Evolutionary conservation across 768 basidiomycete genomes (phyloP).

Genomic region (Tephrocybe sp.): DNA sequence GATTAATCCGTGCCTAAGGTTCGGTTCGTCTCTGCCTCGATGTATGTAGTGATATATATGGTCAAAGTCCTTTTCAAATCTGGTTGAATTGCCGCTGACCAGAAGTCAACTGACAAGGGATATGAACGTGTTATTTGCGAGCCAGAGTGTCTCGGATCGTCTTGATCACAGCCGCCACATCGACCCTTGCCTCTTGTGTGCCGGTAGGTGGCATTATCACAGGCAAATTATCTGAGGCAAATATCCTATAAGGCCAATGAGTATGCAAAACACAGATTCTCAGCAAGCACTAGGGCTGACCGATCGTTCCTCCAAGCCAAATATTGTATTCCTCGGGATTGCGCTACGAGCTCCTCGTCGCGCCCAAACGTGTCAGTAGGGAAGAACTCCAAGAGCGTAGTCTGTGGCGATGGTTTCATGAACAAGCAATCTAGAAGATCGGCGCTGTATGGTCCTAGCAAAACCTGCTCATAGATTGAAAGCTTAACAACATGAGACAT

Average conservation of each 20-base stretch:
- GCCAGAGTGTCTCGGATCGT: slow-evolving; percentile 32
- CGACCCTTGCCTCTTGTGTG: slow-evolving; percentile 31
- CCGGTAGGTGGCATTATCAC: slow-evolving; percentile 24
- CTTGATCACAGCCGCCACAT: slow-evolving; percentile 40
- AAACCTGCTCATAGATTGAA: slow-evolving; percentile 37
- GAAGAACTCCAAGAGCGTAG: slow-evolving; percentile 79
- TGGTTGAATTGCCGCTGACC: no score
- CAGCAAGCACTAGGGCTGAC: no score
- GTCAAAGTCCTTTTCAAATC: no score
- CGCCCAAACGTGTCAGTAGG: slow-evolving; percentile 62
- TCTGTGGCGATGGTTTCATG: slow-evolving; percentile 58
- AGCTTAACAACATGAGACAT: slow-evolving; percentile 10
- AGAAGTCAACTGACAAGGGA: neutral
- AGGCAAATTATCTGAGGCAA: slow-evolving; percentile 34
- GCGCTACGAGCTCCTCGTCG: slow-evolving; percentile 60
- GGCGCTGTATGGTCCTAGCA: slow-evolving; percentile 59
- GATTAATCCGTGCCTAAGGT: no score
- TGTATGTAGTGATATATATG: no score
- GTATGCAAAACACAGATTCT: neutral
- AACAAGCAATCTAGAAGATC: slow-evolving; percentile 70
- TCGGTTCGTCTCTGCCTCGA: no score
- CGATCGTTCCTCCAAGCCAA: slow-evolving; percentile 50
- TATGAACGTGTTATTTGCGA: neutral
- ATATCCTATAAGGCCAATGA: slow-evolving; percentile 30
- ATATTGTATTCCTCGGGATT: slow-evolving; percentile 54